A percentile compares a stretch with the other conserved stretches of the same genome.
phyloP scores from a whole-genome alignment of 73 alveolate genomes.

The Effrenium voratum region DNA sequence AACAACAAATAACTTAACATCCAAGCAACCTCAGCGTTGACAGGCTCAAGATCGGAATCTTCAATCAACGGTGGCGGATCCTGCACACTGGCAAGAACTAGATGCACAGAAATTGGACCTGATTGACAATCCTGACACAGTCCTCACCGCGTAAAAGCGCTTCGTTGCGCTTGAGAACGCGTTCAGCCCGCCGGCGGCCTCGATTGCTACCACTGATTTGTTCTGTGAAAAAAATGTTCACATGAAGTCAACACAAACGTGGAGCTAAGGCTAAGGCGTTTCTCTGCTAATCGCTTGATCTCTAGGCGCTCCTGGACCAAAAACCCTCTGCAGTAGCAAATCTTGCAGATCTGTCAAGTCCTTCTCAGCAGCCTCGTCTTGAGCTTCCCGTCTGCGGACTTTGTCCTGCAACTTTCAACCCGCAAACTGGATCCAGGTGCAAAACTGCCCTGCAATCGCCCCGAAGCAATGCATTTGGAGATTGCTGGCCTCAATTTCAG shows the following conservation, averaged over 20 bases:
- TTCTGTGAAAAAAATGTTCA: not conserved
- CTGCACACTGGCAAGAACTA: not conserved
- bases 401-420: slow-evolving; percentile 52
- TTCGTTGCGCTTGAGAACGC: not conserved
- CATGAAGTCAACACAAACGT: not conserved
- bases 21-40: too few species aligned
- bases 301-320: slow-evolving; percentile 54
- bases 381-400: slow-evolving; percentile 41
- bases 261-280: not conserved
- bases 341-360: not conserved
- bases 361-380: slow-evolving; percentile 75
- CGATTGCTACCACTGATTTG: too few species aligned
- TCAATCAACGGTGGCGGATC: slow-evolving; percentile 24
- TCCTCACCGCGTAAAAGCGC: slow-evolving; percentile 23
- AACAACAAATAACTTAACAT: too few species aligned
- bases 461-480: too few species aligned
- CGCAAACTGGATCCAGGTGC: too few species aligned
- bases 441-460: too few species aligned
- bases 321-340: not conserved
- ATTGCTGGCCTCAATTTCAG: slow-evolving; percentile 35
- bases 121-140: not conserved
- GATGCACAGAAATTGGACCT: not conserved
- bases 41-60: slow-evolving; percentile 5
- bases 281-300: slow-evolving; percentile 51
- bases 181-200: slow-evolving; percentile 35